These are phyloP conservation scores for Closterium sp. DNA, from an alignment of 139 green algal species.

Conservation along the genomic window DNA sequence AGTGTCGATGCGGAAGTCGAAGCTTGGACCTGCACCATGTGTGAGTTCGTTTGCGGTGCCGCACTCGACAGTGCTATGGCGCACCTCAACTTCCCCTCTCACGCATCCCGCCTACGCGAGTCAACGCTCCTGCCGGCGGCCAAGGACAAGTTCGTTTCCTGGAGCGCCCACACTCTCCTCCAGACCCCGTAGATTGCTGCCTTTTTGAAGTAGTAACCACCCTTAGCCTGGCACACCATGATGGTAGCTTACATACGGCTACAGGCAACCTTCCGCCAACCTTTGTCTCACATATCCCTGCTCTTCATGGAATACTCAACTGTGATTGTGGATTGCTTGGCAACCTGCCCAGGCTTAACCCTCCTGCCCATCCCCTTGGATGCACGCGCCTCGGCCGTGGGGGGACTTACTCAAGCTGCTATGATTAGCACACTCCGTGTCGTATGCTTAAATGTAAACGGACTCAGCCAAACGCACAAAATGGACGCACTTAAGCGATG, in stretches of 20 bases:
- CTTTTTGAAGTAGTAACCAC: background rate
- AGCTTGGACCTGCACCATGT: background rate
- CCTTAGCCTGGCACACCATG: no score
- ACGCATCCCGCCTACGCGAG: background rate
- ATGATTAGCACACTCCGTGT: background rate
- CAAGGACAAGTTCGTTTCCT: background rate
- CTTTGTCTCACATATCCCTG: background rate
- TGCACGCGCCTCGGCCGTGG: background rate
- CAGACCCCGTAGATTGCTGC: background rate
- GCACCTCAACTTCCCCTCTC: background rate
- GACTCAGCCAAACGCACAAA: background rate
- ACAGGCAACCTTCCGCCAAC: no score
- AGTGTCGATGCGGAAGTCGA: background rate
- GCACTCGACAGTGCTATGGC: background rate
- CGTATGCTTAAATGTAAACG: background rate
- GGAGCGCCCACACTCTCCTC: background rate
- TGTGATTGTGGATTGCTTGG: no score
- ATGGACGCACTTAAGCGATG: background rate
- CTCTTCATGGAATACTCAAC: no score
- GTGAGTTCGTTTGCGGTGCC: background rate
- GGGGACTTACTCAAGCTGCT: no score
- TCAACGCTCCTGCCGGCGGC: background rate
- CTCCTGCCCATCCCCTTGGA: no score
- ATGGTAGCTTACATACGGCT: background rate
- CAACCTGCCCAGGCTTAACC: no score